Evolutionary conservation across 805 yeast genomes (phyloP).

Genomic region (Zygosaccharomyces lentus): DNA sequence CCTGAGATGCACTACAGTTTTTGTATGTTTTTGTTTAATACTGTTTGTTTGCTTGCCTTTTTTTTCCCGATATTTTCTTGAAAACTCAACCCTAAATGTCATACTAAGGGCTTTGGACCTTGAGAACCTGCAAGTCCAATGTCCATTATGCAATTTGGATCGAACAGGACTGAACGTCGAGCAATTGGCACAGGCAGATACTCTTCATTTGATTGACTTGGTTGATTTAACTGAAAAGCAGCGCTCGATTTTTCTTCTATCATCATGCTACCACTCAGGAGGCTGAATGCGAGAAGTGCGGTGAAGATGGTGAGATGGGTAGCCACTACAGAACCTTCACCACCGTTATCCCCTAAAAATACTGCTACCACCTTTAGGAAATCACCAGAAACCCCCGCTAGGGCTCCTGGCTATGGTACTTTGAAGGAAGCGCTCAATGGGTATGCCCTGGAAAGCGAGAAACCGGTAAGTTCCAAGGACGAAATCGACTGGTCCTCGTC

Average conservation of each 20-base stretch:
- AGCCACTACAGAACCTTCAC: background rate
- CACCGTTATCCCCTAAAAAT: background rate
- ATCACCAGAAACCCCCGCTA: background rate
- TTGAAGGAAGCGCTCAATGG: constrained; percentile 18
- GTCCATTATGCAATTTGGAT: too few relatives aligned
- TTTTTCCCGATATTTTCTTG: too few relatives aligned
- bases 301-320: constrained; percentile 2
- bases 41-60: too few relatives aligned
- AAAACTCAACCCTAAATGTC: too few relatives aligned
- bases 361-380: background rate
- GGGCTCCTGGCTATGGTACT: background rate
- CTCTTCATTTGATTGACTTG: too few relatives aligned
- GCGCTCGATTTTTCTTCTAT: background rate
- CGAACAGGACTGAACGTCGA: too few relatives aligned
- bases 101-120: too few relatives aligned
- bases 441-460: constrained; percentile 9
- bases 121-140: too few relatives aligned
- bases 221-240: too few relatives aligned
- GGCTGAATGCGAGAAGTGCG: background rate
- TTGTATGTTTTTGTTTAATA: too few relatives aligned
- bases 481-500: constrained; percentile 75
- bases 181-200: too few relatives aligned
- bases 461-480: background rate
- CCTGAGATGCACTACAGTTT: too few relatives aligned
- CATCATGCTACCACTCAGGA: background rate